A percentile compares a stretch with the other conserved stretches of the same genome.
Evolutionary conservation across 352 stramenopile genomes (phyloP).

Genomic region (Phytopythium kandeliae): DNA sequence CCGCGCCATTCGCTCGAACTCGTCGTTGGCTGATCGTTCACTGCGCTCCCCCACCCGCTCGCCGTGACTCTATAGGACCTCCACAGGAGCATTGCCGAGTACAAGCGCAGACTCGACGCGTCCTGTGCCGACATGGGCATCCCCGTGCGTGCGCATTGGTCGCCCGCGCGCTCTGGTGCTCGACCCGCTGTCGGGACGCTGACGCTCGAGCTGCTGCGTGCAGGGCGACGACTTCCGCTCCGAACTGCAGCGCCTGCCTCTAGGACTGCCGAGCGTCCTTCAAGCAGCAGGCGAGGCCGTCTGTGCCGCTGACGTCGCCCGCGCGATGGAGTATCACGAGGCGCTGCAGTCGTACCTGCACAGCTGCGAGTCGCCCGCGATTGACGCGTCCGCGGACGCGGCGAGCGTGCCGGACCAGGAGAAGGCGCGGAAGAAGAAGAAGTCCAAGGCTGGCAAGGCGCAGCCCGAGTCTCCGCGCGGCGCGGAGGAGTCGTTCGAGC

Average conservation of each 20-base stretch:
- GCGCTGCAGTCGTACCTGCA: constrained; percentile 65
- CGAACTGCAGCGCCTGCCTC: constrained; percentile 51
- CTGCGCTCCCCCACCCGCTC: not conserved
- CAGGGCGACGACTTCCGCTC: constrained; percentile 56
- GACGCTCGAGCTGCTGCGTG: no score
- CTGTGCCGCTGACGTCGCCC: constrained; percentile 29
- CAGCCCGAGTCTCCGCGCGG: constrained; percentile 9
- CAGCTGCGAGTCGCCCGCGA: constrained; percentile 36
- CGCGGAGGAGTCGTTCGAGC: constrained; percentile 27
- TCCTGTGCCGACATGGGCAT: constrained; percentile 63
- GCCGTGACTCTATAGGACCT: constrained; percentile 37
- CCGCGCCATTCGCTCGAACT: not conserved
- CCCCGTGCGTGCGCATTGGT: constrained; percentile 14
- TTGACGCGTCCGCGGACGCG: constrained; percentile 3
- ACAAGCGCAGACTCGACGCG: constrained; percentile 57
- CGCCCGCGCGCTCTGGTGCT: no score
- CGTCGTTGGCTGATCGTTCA: no score
- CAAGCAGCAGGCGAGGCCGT: constrained; percentile 33
- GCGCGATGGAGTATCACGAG: constrained; percentile 52
- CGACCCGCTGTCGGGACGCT: no score
- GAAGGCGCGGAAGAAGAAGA: constrained; percentile 38
- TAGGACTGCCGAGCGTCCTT: constrained; percentile 53
- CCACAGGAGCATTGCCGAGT: constrained; percentile 64
- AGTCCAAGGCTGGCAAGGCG: constrained; percentile 21
- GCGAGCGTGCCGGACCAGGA: constrained; percentile 4